These are phyloP conservation scores for Pseudopediastrum boryanum DNA, from an alignment of 139 green algal species.

Conservation along the genomic window DNA sequence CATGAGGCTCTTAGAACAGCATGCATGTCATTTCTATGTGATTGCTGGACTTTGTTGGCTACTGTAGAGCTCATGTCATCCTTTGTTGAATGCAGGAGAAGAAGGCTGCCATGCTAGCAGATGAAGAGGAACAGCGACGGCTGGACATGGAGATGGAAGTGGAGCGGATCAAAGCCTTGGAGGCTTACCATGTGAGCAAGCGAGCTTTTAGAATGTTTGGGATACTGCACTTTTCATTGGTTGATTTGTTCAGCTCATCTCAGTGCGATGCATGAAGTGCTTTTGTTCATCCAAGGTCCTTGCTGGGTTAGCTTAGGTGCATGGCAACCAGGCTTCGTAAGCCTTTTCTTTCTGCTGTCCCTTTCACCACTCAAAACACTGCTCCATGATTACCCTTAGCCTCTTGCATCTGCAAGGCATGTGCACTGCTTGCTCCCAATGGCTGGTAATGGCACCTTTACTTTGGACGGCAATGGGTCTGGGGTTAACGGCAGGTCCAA, in stretches of 20 bases:
- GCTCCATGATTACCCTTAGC: no score
- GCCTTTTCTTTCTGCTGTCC: not conserved
- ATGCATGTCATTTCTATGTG: no score
- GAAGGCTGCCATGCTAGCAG: conserved; percentile 67
- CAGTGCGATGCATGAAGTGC: conserved; percentile 8
- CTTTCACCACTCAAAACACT: not conserved
- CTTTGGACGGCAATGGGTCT: no score
- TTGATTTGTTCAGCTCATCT: not conserved
- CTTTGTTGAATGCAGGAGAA: conserved; percentile 70
- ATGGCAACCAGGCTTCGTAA: not conserved
- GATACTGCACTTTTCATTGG: not conserved
- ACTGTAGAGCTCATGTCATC: not conserved
- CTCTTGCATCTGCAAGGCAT: no score
- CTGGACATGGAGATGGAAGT: conserved; percentile 89
- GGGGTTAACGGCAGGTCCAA: no score
- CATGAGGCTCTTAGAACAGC: no score
- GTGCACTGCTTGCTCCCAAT: no score
- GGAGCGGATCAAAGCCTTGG: conserved; percentile 64
- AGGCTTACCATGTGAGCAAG: conserved; percentile 39
- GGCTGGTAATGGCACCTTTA: no score
- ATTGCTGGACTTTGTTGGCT: not conserved
- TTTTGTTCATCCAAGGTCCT: not conserved
- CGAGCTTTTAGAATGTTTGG: no score
- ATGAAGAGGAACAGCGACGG: conserved; percentile 60
- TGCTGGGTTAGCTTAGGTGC: not conserved